Evolutionary conservation across 208 protist genomes (phyloP).

Genomic region (Balamuthia mandrillaris): DNA sequence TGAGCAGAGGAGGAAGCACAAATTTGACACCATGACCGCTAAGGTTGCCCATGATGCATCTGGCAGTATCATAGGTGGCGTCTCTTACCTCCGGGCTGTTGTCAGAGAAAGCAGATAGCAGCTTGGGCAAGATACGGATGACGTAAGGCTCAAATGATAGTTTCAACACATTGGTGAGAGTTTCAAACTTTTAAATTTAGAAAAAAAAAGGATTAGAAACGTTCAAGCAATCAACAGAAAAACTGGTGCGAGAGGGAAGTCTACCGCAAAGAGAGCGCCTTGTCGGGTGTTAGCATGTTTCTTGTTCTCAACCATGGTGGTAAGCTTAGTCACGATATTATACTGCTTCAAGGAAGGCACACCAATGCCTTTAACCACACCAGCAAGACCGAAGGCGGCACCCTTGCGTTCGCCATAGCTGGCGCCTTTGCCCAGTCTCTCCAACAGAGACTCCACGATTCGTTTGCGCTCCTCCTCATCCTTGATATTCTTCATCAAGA

Average conservation of each 20-base stretch:
- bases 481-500: slow-evolving; percentile 55
- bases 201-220: not conserved
- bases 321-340: slow-evolving; percentile 65
- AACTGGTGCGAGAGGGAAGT: not conserved
- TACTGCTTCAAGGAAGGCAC: slow-evolving; percentile 73
- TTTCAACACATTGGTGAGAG: slow-evolving; percentile 67
- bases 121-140: slow-evolving; percentile 66
- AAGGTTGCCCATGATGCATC: slow-evolving; percentile 61
- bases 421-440: slow-evolving; percentile 34
- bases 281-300: slow-evolving; percentile 51
- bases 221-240: not conserved
- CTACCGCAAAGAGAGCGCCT: slow-evolving; percentile 71
- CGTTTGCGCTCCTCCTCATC: slow-evolving; percentile 6
- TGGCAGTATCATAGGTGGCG: slow-evolving; percentile 56
- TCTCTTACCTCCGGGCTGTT: slow-evolving; percentile 60
- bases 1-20: slow-evolving; percentile 76
- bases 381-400: slow-evolving; percentile 78
- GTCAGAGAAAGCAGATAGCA: slow-evolving; percentile 75
- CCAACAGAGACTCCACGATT: slow-evolving; percentile 36
- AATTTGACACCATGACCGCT: slow-evolving; percentile 79
- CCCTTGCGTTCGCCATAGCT: slow-evolving; percentile 66
- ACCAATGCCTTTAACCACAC: slow-evolving; percentile 75
- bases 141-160: slow-evolving; percentile 82
- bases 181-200: slow-evolving; percentile 60
- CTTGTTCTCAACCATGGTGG: slow-evolving; percentile 64